Base-by-base conservation (phyloP, 805 yeast genomes). In the Vanderwaltozyma polyspora region DNA sequence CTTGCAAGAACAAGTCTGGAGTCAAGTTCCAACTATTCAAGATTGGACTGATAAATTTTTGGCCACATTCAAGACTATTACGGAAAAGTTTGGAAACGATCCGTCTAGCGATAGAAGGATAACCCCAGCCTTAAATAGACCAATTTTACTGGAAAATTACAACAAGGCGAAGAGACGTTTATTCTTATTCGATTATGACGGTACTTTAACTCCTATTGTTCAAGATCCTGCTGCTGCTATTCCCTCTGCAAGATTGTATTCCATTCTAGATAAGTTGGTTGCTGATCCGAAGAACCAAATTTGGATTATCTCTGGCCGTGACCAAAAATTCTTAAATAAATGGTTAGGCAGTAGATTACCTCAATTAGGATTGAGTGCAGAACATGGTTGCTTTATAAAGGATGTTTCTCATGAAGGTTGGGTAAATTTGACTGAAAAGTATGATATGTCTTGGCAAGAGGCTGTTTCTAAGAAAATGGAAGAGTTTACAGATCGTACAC, bases 161-260 rank as follows among this genome's bases (percentile, higher is more conserved):
- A 56, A 68, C 31, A 44, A 55, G 16, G 74, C 95, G 0, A 41
- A 71, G 23, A 70, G 80, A 46, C 70, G 97, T 41, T 60, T 91
- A 38, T 85, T 91, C 48, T 58, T 91, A 47, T 87, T 91, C 60
- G 99, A 91, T 60, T 91, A 91, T 55, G 99, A 91, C 55, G 99
- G 99, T 19, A 91, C 99, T 1, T 66, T 91, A 45, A 85, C 98
- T 0, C 97, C 97, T 11, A 91, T 91, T 51, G 98, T 91, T 3
- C 72, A 76, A 26, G 97, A 91, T 48, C 99, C 99, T 2, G 85
- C 89, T n/a, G 96, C 97, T 0, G 98, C 98, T 0, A 81, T 91
- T 28, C 98, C 99, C 3, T 76, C 94, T 1, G 76, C 78, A 3
- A 68, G 79, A 44, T 64, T 91, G 29, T 66, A 73, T 35, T 58